These are phyloP conservation scores for Rutstroemia sydowiana DNA, from an alignment of 2,329 filamentous ascomycete species.

Conservation along the genomic window DNA sequence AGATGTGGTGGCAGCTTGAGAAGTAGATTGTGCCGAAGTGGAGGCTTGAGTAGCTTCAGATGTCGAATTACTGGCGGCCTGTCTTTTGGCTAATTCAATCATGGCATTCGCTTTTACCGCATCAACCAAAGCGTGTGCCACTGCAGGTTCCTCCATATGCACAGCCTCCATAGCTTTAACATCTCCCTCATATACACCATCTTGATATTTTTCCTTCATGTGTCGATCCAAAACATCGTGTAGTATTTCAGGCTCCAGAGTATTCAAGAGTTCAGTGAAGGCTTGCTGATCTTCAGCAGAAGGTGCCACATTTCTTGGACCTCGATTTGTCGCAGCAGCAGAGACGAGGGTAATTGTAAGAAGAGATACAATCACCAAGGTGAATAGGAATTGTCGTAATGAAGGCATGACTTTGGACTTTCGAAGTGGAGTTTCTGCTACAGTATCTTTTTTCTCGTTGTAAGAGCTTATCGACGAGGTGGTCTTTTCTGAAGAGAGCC, in stretches of 20 bases:
- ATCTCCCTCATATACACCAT: slow-evolving; percentile 62
- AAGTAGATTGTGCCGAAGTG: slow-evolving; percentile 5
- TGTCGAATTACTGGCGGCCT: slow-evolving; percentile 34
- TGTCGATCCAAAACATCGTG: slow-evolving; percentile 60
- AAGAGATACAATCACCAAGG: slow-evolving; percentile 28
- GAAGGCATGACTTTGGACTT: slow-evolving; percentile 32
- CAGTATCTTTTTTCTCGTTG: slow-evolving; percentile 9
- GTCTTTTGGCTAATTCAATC: slow-evolving; percentile 49
- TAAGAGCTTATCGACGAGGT: neutral
- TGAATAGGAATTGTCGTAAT: slow-evolving; percentile 32
- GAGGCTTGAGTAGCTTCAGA: no score
- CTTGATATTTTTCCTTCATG: slow-evolving; percentile 55
- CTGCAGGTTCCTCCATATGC: slow-evolving; percentile 50
- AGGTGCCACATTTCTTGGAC: slow-evolving; percentile 7
- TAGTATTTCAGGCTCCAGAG: slow-evolving; percentile 51
- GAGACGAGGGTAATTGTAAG: slow-evolving; percentile 33
- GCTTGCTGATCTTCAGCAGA: slow-evolving; percentile 24
- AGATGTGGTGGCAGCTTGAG: slow-evolving; percentile 2
- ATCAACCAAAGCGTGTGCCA: slow-evolving; percentile 56
- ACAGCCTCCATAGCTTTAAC: slow-evolving; percentile 55
- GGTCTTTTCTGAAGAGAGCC: neutral
- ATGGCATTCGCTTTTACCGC: slow-evolving; percentile 37
- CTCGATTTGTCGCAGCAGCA: slow-evolving; percentile 23
- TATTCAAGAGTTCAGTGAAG: slow-evolving; percentile 49
- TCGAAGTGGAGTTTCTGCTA: slow-evolving; percentile 2